Base-by-base conservation (phyloP, 108 stramenopile genomes). In the Craspedostauros australis region DNA sequence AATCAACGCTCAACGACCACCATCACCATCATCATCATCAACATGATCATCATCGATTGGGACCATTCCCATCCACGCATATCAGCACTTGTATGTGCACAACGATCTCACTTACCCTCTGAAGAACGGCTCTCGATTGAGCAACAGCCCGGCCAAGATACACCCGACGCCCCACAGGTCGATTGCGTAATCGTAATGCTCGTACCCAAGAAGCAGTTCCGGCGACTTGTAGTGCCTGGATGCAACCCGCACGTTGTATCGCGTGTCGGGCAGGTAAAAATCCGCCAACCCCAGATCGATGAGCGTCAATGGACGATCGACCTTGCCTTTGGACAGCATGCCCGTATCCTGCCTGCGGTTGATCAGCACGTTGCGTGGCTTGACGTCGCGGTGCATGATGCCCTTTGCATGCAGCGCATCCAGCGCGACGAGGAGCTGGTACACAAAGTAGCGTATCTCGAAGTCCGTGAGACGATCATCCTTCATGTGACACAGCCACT, bases 311-410 rank as follows among this genome's bases (percentile, higher is more conserved):
- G 68, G 60, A 1, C 60, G 70, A 9, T 34, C 18, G 18, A 15
- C 53, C 68, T 62, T 60, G 39, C 32, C 33, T 23, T 27, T 12
- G 18, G 39, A 34, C 54, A 3, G 0, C 16, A 40, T 53, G 49
- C 12, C 43, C 16, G 31, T 46, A n/a, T 45, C 51, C 14, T 72
- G 49, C 6, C 34, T 36, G 11, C 72, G 70, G 66, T 93, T 91
- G 52, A 96, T 93, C 30, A 94, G 57, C 9, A 90, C 86, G 56
- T 96, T 96, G 28, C 92, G 53, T n/a, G 95, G 95, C 47, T 96
- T 96, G 41, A 96, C 89, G 62, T 96, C 95, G 1, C 95, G 71
- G 64, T 96, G 93, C 91, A 96, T 94, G 8, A 96, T 85, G 12
- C 95, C 93, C 0, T 60, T 56, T 1, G 84, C 50, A 57, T 96